These are phyloP conservation scores for Oenanthe sinensis DNA, from an alignment of 129 eudicot genomes.

Conservation along the genomic window DNA sequence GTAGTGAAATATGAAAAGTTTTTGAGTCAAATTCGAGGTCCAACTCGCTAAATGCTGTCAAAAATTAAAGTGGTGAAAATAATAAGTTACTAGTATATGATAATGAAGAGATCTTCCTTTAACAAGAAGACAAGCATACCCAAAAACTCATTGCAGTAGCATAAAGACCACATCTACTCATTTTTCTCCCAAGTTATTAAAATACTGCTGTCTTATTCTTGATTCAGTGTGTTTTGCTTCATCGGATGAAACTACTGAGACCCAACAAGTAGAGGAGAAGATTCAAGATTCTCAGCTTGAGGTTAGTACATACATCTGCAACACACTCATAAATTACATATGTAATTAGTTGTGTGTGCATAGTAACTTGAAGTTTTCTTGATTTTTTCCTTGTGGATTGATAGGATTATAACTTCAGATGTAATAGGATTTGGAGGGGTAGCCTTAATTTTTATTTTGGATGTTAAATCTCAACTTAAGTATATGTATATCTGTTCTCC, in stretches of 20 bases:
- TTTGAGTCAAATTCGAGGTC: not conserved
- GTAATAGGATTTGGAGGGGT: not conserved
- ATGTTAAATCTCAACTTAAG: not conserved
- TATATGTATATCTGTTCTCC: not conserved
- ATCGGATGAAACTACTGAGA: not conserved
- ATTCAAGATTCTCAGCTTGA: conserved; percentile 5
- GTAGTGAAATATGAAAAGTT: not conserved
- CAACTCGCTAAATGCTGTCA: not conserved
- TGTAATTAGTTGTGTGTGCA: not conserved
- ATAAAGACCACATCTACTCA: no score
- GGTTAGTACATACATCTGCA: not conserved
- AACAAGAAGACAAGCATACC: not conserved
- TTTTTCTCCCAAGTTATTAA: not conserved
- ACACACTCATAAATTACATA: not conserved
- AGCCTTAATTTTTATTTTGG: not conserved
- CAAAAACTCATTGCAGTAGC: not conserved
- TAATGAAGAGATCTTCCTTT: not conserved
- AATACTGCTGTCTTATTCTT: not conserved
- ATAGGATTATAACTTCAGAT: not conserved
- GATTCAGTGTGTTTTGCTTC: conserved; percentile 1
- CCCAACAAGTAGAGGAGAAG: conserved; percentile 2
- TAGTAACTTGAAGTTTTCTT: not conserved
- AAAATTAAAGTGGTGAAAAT: not conserved
- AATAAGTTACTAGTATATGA: not conserved
- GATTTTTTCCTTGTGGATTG: not conserved